These are phyloP conservation scores for Mycena capillaripes DNA, from an alignment of 768 basidiomycete genomes.

Conservation along the genomic window DNA sequence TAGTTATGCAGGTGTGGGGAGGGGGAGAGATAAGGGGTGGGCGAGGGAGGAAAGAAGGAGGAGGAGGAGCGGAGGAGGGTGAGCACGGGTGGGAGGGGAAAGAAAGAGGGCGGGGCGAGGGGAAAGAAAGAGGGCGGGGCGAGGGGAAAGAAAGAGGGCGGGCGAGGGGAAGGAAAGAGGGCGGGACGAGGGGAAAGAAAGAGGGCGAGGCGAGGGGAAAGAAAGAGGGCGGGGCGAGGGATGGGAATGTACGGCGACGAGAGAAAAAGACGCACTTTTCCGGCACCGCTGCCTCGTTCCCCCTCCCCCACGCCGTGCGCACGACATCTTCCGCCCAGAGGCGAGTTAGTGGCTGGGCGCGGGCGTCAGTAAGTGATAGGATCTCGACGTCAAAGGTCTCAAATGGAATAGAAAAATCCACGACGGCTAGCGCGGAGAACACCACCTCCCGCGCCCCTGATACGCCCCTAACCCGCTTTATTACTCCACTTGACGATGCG, in stretches of 20 bases:
- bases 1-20: not conserved
- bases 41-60: not conserved
- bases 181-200: constrained; percentile 15
- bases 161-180: not conserved
- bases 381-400: not conserved
- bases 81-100: too few relatives aligned
- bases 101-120: constrained; percentile 3
- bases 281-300: constrained; percentile 92
- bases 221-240: constrained; percentile 7
- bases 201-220: not conserved
- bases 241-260: not conserved
- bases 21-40: not conserved
- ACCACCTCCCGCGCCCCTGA: too few relatives aligned
- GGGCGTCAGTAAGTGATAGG: not conserved
- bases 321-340: constrained; percentile 87
- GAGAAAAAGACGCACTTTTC: constrained; percentile 76
- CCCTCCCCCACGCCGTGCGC: constrained; percentile 81
- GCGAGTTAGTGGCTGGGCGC: constrained; percentile 61
- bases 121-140: not conserved
- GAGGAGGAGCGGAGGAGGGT: constrained; percentile 1
- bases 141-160: not conserved
- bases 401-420: not conserved
- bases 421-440: not conserved
- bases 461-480: too few relatives aligned
- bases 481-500: too few relatives aligned